Percentiles rank a stretch among this genome's conserved stretches.
Evolutionary conservation across 352 stramenopile genomes (phyloP).

Genomic region (Blastocystis sp.): DNA sequence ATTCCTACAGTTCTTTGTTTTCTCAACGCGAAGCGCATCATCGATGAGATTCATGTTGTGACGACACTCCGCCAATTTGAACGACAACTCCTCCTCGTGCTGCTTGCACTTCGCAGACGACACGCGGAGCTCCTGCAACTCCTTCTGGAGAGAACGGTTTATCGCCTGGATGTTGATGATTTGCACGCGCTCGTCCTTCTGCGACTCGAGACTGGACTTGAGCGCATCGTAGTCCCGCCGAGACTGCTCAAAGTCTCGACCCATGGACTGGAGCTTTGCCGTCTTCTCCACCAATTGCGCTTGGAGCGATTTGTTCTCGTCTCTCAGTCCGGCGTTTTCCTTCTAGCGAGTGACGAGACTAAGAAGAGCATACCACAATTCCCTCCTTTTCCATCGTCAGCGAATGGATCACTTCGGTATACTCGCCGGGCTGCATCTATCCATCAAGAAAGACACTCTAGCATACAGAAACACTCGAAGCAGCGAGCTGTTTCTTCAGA

Average conservation of each 20-base stretch:
- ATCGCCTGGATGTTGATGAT: constrained; percentile 44
- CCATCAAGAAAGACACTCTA: neutral
- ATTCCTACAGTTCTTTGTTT: neutral
- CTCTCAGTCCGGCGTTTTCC: neutral
- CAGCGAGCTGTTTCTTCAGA: neutral
- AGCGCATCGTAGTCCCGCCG: neutral
- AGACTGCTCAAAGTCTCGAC: neutral
- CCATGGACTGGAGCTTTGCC: neutral
- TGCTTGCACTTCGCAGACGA: neutral
- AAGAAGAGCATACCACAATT: too few relatives aligned
- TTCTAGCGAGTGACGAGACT: too few relatives aligned
- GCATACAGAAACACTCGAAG: neutral
- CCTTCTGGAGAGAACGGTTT: constrained; percentile 1
- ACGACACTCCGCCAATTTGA: neutral
- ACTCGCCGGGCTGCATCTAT: constrained; percentile 15
- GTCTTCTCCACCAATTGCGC: neutral
- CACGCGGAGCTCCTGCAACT: neutral
- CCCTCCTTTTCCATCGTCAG: constrained; percentile 56
- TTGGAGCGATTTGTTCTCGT: neutral
- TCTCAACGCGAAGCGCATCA: neutral
- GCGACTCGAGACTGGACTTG: neutral
- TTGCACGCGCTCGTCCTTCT: neutral
- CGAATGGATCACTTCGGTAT: constrained; percentile 46
- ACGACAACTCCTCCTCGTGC: neutral
- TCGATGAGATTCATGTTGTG: constrained; percentile 7